A percentile compares a stretch with the other conserved stretches of the same genome.
phyloP scores from a whole-genome alignment of 169 alveolate species.

The Cryptosporidium ubiquitum region DNA sequence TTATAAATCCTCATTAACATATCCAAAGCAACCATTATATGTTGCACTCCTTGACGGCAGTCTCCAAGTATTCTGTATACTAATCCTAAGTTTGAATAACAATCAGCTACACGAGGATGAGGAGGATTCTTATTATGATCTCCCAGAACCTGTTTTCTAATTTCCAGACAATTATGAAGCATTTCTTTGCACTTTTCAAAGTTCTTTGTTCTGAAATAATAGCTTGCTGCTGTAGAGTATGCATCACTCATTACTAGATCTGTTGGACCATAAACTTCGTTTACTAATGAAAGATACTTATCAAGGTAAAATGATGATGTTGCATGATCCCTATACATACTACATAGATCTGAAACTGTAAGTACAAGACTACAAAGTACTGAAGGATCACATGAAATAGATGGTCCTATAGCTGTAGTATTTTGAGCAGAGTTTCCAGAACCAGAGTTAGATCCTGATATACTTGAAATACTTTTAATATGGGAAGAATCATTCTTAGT shows the following conservation, averaged over 20 bases:
- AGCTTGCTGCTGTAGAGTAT: conserved; percentile 74
- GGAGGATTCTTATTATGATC: conserved; percentile 76
- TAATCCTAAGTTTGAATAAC: conserved; percentile 85
- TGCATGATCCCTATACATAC: conserved; percentile 78
- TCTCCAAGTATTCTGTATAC: conserved; percentile 82
- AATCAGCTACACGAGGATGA: conserved; percentile 84
- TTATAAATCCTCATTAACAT: conserved; percentile 86
- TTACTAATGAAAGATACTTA: conserved; percentile 64
- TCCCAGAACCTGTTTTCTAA: conserved; percentile 65
- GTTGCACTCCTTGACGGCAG: conserved; percentile 83
- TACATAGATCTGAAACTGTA: conserved; percentile 76
- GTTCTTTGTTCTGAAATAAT: conserved; percentile 66
- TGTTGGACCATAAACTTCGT: conserved; percentile 73
- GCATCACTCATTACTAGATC: conserved; percentile 77
- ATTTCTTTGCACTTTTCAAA: conserved; percentile 51
- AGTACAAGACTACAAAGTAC: conserved; percentile 78
- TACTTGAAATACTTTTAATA: not conserved
- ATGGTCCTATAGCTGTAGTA: conserved; percentile 73
- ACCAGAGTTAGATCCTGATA: not conserved
- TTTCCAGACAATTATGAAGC: conserved; percentile 51
- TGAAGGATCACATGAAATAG: conserved; percentile 77
- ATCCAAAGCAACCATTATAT: conserved; percentile 84
- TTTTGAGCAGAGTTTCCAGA: not conserved
- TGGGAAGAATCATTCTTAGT: conserved; percentile 22
- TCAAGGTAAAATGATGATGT: conserved; percentile 76